Percentiles rank a stretch among this genome's conserved stretches.
Conservation (phyloP, 192 early-diverging fungal species). For the Powellomyces hirtus region DNA sequence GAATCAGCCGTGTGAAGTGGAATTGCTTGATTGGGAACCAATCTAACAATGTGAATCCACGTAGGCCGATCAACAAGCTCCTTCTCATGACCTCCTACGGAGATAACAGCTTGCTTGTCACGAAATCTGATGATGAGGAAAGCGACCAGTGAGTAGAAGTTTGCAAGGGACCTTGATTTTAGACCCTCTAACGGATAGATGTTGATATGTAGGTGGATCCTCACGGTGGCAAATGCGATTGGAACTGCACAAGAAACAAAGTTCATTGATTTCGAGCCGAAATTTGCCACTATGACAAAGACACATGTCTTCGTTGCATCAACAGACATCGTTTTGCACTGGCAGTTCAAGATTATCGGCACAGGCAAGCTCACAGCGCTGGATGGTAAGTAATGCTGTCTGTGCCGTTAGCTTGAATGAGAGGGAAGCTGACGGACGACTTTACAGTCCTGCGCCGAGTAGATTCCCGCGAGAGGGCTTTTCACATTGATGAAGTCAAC, state of each 20-base stretch:
- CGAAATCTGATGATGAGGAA: slow-evolving; percentile 40
- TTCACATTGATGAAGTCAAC: slow-evolving; percentile 53
- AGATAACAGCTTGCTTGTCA: slow-evolving; percentile 49
- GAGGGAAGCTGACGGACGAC: neutral
- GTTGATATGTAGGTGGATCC: slow-evolving; percentile 26
- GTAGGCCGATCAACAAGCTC: slow-evolving; percentile 41
- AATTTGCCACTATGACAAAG: slow-evolving; percentile 43
- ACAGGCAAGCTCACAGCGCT: slow-evolving; percentile 37
- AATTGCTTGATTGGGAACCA: neutral
- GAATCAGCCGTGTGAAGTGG: neutral
- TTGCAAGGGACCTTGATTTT: too few species aligned
- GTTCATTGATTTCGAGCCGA: slow-evolving; percentile 51
- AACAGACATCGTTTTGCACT: slow-evolving; percentile 43
- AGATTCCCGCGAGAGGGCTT: slow-evolving; percentile 44
- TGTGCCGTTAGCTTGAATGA: neutral
- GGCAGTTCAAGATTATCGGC: slow-evolving; percentile 44
- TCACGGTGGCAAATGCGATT: slow-evolving; percentile 56
- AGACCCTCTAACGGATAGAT: neutral
- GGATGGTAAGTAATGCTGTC: slow-evolving; percentile 28
- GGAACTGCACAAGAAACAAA: slow-evolving; percentile 54
- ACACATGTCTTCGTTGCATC: slow-evolving; percentile 44
- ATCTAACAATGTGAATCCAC: neutral
- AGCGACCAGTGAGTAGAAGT: neutral
- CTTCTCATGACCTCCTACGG: slow-evolving; percentile 40
- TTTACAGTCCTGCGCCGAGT: slow-evolving; percentile 35